Conservation (phyloP, 1,284 basidiomycete species). For the Cryptococcus sp. region DNA sequence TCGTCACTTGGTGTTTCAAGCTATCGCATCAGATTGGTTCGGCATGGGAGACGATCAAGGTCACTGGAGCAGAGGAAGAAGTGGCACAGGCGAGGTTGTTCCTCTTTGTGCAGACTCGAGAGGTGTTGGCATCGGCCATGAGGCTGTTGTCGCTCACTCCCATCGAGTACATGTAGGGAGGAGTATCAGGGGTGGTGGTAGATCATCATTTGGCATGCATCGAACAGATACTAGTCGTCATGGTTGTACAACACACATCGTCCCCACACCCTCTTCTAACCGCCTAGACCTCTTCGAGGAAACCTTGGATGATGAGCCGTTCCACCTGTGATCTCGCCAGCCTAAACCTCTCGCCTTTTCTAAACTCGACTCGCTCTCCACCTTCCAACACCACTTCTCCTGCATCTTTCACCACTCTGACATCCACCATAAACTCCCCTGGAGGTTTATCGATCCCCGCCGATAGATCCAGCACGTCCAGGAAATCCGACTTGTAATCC, state of each 20-base stretch:
- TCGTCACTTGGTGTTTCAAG: slow-evolving; percentile 57
- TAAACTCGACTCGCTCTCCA: slow-evolving; percentile 73
- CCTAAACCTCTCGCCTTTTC: slow-evolving; percentile 80
- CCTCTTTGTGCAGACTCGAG: slow-evolving; percentile 80
- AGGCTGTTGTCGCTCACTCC: slow-evolving; percentile 80
- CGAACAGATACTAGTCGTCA: not conserved
- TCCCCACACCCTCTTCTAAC: too few relatives aligned
- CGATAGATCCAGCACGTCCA: slow-evolving; percentile 78
- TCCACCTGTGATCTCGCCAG: slow-evolving; percentile 81
- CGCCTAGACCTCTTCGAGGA: slow-evolving; percentile 60
- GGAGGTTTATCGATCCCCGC: slow-evolving; percentile 65
- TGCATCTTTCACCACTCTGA: slow-evolving; percentile 62
- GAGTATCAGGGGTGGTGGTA: not conserved
- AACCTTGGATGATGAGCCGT: slow-evolving; percentile 84
- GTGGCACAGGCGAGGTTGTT: slow-evolving; percentile 84
- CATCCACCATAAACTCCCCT: slow-evolving; percentile 46
- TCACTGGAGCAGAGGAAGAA: slow-evolving; percentile 65
- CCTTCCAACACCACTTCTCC: slow-evolving; percentile 84
- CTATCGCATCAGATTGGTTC: slow-evolving; percentile 46
- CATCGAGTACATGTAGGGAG: slow-evolving; percentile 76
- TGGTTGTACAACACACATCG: not conserved
- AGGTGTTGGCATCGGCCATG: slow-evolving; percentile 83
- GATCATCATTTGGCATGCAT: slow-evolving; percentile 1
- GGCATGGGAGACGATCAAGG: slow-evolving; percentile 53
- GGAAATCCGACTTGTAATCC: slow-evolving; percentile 77